A percentile compares a stretch with the other conserved stretches of the same genome.
These are phyloP conservation scores for Colletotrichum lupini DNA, from an alignment of 2,329 filamentous ascomycete species.

Conservation along the genomic window DNA sequence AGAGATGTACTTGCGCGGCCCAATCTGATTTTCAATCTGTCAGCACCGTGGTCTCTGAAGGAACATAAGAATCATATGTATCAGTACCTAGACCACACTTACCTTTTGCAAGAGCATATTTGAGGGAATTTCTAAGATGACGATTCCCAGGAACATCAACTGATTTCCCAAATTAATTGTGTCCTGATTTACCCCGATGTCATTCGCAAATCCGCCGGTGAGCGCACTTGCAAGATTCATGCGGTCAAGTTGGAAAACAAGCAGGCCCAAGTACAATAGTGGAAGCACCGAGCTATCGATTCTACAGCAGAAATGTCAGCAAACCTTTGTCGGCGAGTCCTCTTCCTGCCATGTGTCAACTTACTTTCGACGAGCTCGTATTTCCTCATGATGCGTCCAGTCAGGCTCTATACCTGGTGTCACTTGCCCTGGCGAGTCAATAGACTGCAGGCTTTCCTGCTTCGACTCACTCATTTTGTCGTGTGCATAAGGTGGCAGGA, in stretches of 20 bases:
- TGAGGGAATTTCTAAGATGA: constrained; percentile 61
- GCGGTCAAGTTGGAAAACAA: constrained; percentile 63
- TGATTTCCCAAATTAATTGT: constrained; percentile 65
- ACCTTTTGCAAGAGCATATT: constrained; percentile 55
- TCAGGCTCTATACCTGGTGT: constrained; percentile 11
- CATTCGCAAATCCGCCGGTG: constrained; percentile 57
- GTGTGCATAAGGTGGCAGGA: not conserved
- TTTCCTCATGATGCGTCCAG: constrained; percentile 35
- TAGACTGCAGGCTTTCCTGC: not conserved
- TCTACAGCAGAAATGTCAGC: constrained; percentile 41
- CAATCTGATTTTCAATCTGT: constrained; percentile 43
- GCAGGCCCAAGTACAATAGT: constrained; percentile 58
- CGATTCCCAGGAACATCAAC: constrained; percentile 62
- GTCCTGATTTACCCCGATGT: constrained; percentile 55
- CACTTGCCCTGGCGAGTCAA: not conserved
- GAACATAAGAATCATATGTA: too few relatives aligned
- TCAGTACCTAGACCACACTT: not conserved
- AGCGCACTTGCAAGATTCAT: constrained; percentile 64
- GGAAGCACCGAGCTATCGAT: constrained; percentile 59
- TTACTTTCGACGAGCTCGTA: constrained; percentile 35
- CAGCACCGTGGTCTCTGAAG: not conserved
- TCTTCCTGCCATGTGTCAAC: not conserved
- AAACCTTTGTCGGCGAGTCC: not conserved
- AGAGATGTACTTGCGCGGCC: constrained; percentile 60
- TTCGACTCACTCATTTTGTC: constrained; percentile 4